Base-by-base conservation (phyloP, 176 grass and related monocot genomes). In the Lolium rigidum region DNA sequence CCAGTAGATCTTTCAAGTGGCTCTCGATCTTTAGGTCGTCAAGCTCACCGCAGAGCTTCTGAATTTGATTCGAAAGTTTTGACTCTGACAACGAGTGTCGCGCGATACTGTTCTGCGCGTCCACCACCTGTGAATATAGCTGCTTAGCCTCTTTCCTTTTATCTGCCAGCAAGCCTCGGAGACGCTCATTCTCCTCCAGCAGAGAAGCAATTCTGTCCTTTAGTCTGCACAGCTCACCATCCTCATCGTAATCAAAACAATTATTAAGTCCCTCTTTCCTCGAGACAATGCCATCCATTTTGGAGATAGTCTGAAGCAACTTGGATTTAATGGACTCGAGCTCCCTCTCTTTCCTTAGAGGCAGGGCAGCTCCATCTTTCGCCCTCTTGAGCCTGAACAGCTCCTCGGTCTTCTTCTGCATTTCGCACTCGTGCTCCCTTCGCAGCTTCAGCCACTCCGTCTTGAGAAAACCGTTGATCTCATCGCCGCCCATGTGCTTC, bases 381-480 rank as follows among this genome's bases (percentile, higher is more conserved):
- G 90, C 84, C 67, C 96, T 87, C 80, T 98, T 98, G 20, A 98
- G 61, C 84, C 85, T 92, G 80, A 98, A 98, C 31, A 98, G 70
- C 68, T 98, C 92, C 51, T 98, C 96, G 2, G 92, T 98, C 85
- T 89, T 95, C 72, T 90, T 82, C 3, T 90, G 90, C 47, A 95
- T 69, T 8, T 89, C 86, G 1, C 60, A 82, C 4, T 98, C 97
- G 9, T 94, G 81, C 17, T 92, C 66, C 78, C 97, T 90, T 56
- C 88, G 80, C 70, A 87, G 43, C 10, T 94, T 92, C 4, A 86
- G 66, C 89, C 94, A 95, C 74, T 95, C 97, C 0, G 79, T 26
- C 85, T 83, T 95, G 26, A 95, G 83, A 60, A 92, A 91, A 3
- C 6, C 17, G 10, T 74, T 81, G 12, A 95, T 76, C 4, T 92